Percentiles rank a stretch among this genome's conserved stretches.
These are phyloP conservation scores for Botrytis sinoallii DNA, from an alignment of 2,329 filamentous ascomycete species.

Conservation along the genomic window DNA sequence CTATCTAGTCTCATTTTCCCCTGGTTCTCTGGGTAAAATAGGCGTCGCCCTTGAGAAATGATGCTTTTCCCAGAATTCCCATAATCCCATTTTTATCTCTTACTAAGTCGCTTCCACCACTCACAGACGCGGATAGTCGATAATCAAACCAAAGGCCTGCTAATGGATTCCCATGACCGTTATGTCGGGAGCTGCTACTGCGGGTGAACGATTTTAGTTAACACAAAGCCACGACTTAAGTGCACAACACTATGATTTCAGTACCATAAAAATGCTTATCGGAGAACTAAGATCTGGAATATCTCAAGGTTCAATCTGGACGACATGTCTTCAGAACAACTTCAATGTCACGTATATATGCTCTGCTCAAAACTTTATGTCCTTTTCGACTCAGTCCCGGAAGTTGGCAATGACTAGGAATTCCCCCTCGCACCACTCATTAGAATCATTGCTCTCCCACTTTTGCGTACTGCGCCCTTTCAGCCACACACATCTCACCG, in stretches of 20 bases:
- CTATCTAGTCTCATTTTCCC: conserved; percentile 17
- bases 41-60: conserved; percentile 14
- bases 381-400: neutral
- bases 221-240: conserved; percentile 16
- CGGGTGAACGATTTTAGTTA: conserved; percentile 21
- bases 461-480: conserved; percentile 12
- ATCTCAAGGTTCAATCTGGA: conserved; percentile 14
- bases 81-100: conserved; percentile 12
- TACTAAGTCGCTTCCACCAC: conserved; percentile 14
- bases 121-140: conserved; percentile 3
- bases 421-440: neutral
- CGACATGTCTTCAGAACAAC: conserved; percentile 13
- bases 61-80: conserved; percentile 13
- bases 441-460: conserved; percentile 6
- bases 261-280: conserved; percentile 18
- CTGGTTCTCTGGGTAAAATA: conserved; percentile 6
- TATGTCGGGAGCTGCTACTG: conserved; percentile 21
- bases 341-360: neutral
- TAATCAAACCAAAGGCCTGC: conserved; percentile 10
- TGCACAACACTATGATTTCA: conserved; percentile 15
- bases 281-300: conserved; percentile 19
- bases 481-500: conserved; percentile 20
- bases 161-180: conserved; percentile 21
- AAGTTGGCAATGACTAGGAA: neutral
- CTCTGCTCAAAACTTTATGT: neutral